Evolutionary conservation across 805 yeast species (phyloP).

Genomic region (Wickerhamiella lipophila): DNA sequence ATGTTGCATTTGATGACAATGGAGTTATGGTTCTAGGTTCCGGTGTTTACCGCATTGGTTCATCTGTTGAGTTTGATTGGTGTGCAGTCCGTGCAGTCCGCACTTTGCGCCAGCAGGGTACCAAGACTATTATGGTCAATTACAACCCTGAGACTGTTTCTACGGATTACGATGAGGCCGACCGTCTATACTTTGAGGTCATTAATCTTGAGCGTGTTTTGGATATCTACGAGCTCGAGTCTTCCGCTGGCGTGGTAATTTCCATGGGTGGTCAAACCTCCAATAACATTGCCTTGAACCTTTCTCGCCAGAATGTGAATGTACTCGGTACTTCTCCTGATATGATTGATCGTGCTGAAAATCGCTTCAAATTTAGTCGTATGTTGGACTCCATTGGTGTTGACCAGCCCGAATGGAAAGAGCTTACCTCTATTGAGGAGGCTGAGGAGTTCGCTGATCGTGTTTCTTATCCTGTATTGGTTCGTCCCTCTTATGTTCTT

Average conservation of each 20-base stretch:
- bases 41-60: slow-evolving; percentile 97
- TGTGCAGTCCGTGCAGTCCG: slow-evolving; percentile 97
- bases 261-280: slow-evolving; percentile 99
- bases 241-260: slow-evolving; percentile 80
- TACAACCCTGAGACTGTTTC: slow-evolving; percentile 98
- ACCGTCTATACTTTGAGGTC: slow-evolving; percentile 89
- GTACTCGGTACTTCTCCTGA: slow-evolving; percentile 95
- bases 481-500: slow-evolving; percentile 92
- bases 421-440: slow-evolving; percentile 80
- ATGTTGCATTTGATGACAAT: slow-evolving; percentile 76
- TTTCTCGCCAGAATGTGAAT: slow-evolving; percentile 89
- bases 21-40: slow-evolving; percentile 95
- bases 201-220: slow-evolving; percentile 86
- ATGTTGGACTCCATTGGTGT: slow-evolving; percentile 94
- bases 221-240: slow-evolving; percentile 88
- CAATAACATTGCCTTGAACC: slow-evolving; percentile 84
- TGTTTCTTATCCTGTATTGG: slow-evolving; percentile 88
- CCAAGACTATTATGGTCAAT: slow-evolving; percentile 91
- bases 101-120: slow-evolving; percentile 73
- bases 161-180: slow-evolving; percentile 98
- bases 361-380: slow-evolving; percentile 93
- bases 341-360: slow-evolving; percentile 97
- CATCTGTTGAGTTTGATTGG: slow-evolving; percentile 98
- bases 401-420: slow-evolving; percentile 99
- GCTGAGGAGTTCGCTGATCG: slow-evolving; percentile 85